These are phyloP conservation scores for Nepenthes mirabilis DNA, from an alignment of 148 eudicot genomes.

Conservation along the genomic window DNA sequence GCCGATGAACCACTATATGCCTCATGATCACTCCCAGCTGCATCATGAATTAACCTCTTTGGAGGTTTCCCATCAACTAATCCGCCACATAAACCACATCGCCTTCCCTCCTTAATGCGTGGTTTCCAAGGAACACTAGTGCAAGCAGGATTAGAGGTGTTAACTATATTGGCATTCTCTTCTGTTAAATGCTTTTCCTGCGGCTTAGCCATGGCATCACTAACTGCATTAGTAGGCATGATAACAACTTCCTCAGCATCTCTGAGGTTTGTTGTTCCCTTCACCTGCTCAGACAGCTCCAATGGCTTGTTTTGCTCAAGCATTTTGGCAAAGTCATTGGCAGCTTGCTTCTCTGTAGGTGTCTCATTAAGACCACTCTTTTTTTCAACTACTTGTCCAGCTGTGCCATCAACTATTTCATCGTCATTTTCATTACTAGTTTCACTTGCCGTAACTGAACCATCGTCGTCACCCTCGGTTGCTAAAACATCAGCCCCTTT, in stretches of 20 bases:
- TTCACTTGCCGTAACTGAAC: slow-evolving; percentile 9
- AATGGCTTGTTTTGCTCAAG: slow-evolving; percentile 11
- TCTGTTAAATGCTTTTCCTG: slow-evolving; percentile 18
- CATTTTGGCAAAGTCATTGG: slow-evolving; percentile 14
- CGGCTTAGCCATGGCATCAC: slow-evolving; percentile 5
- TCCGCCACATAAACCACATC: slow-evolving; percentile 87
- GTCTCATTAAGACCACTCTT: slow-evolving; percentile 19
- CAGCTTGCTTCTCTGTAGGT: slow-evolving; percentile 18
- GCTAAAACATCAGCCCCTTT: slow-evolving; percentile 13
- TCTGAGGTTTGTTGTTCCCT: slow-evolving; percentile 18
- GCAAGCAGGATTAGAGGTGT: slow-evolving; percentile 13
- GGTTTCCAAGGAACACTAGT: slow-evolving; percentile 18
- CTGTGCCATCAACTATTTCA: slow-evolving; percentile 12
- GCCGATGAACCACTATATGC: slow-evolving; percentile 78
- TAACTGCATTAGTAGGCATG: slow-evolving; percentile 10
- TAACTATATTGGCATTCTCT: slow-evolving; percentile 17
- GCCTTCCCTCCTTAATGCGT: slow-evolving; percentile 63
- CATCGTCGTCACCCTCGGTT: slow-evolving; percentile 19
- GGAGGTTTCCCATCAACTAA: slow-evolving; percentile 92
- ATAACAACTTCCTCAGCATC: slow-evolving; percentile 14
- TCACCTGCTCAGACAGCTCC: slow-evolving; percentile 14
- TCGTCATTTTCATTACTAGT: slow-evolving; percentile 14
- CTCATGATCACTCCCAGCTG: slow-evolving; percentile 76
- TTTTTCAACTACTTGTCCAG: slow-evolving; percentile 7
- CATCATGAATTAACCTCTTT: slow-evolving; percentile 49